Base-by-base conservation (phyloP, 257 asterid species). In the Forsythia viridissima region DNA sequence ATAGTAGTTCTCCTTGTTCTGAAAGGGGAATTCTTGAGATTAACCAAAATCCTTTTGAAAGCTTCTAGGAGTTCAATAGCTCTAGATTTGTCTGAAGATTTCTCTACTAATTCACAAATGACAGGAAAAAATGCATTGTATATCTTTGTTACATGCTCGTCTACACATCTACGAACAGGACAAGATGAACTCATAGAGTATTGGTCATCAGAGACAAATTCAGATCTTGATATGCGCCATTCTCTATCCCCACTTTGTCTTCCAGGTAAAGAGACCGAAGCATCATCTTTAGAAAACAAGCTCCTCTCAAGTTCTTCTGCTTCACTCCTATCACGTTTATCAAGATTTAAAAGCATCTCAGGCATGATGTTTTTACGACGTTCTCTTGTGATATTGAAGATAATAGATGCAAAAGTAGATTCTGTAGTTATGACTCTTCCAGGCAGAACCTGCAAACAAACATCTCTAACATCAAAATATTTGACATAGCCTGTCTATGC, bases 141-240 rank as follows among this genome's bases (percentile, higher is more conserved):
- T 84, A 94, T 89, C 80, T 89, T 87, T 80, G 93, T 89, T 36
- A 90, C 99, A 74, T 94, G 98, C 86, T 85, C 93, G 77, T 94
- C 99, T 77, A 90, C 82, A 80, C 99, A 93, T 83, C 61, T 86
- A 51, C 97, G 97, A 78, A 85, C 86, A 72, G 97, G 97, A 87
- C 99, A 91, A 79, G 93, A 89, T 8, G 96, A 88, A 83, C 87
- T 87, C 82, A 88, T 63, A 78, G 98, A 89, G 72, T 84, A 81
- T 63, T 80, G 87, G 57, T 92, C 80, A 70, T 83, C 94, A 71
- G 95, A 86, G 76, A 91, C 97, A 82, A 89, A 89, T 84, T 94
- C 99, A 69, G 92, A 87, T 89, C 98, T 87, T 76, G 97, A 85
- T 69, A 91, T 70, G 76, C 99, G 94, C 99, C 99, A 94, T 72